Percentiles rank a stretch among this genome's conserved stretches.
phyloP scores from a whole-genome alignment of 2,329 filamentous ascomycete genomes.

The Ophiocordyceps sinensis region DNA sequence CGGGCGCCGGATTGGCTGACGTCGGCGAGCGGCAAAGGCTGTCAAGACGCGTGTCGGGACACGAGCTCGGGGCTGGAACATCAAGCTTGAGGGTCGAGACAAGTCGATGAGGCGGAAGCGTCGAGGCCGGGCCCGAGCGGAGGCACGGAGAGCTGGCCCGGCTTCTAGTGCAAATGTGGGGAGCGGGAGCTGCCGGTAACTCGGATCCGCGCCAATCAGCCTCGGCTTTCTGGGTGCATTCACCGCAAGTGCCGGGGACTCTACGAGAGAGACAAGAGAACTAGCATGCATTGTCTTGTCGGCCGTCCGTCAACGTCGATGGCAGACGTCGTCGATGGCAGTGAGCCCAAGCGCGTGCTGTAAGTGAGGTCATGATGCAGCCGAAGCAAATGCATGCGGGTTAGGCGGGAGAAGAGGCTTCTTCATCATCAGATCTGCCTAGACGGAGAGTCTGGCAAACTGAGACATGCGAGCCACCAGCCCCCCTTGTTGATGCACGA shows the following conservation, averaged over 20 bases:
- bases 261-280: background rate
- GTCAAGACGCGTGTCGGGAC: background rate
- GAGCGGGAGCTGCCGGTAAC: slow-evolving; percentile 1
- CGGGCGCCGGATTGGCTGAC: background rate
- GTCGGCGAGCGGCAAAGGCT: background rate
- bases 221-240: background rate
- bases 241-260: background rate
- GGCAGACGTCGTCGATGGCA: background rate
- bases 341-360: background rate
- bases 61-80: background rate
- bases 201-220: background rate
- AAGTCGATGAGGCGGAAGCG: background rate
- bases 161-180: background rate
- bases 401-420: no score
- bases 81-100: background rate
- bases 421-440: no score
- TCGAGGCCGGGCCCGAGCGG: background rate
- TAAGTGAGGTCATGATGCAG: background rate
- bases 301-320: background rate
- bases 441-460: no score
- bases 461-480: no score
- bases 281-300: background rate
- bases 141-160: background rate
- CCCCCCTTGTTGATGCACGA: no score
- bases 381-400: background rate